Evolutionary conservation across 2,329 filamentous ascomycete species (phyloP), one percentile per base, ranked within the genome.

Genomic region (Nothophaeocryptopus gaeumannii): DNA sequence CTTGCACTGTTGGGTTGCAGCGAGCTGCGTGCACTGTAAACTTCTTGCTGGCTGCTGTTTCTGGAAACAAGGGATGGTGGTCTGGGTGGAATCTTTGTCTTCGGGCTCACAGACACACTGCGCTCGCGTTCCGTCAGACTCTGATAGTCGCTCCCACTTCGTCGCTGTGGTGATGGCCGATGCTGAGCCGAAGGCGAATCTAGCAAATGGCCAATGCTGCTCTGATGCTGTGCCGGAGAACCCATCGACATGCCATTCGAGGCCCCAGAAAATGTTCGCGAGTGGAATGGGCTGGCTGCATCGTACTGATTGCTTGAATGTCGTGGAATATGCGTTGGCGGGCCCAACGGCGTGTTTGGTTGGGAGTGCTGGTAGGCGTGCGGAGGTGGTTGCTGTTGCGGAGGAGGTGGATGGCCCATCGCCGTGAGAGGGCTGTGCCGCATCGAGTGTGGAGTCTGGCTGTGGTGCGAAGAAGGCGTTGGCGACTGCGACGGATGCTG

Each of bases 91-190:
- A 66, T 51, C 37, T 66, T 67, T 32, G 87, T 89, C 71, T 89
- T 90, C 29, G 89, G 88, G 66, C 87, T 92, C 43, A 92, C 82
- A 63, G 86, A 91, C 45, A 86, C 68, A 65, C 84, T 88, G 42
- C 79, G 75, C 54, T 88, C 86, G 61, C 85, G 80, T 47, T 89
- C 85, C 56, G 77, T 77, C 41, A 77, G 76, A 37, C 78, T 78
- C 50, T 77, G 73, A 37, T 72, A 63, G 14, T 68, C 64, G 38
- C 62, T 63, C 13, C 58, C 58, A 31, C 58, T 55, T 13, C 60
- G 59, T 16, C 53, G 47, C 15, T 58, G 56, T 15, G 60, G 57
- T 13, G 60, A 63, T 30, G 59, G 57, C 12, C 59, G 59, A 31
- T 47, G 50, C 31, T 58, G 59, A 10, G 56, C 55, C 30, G 54